Conservation (phyloP, 495 filamentous ascomycete genomes). For the Aspergillus bertholletiae region DNA sequence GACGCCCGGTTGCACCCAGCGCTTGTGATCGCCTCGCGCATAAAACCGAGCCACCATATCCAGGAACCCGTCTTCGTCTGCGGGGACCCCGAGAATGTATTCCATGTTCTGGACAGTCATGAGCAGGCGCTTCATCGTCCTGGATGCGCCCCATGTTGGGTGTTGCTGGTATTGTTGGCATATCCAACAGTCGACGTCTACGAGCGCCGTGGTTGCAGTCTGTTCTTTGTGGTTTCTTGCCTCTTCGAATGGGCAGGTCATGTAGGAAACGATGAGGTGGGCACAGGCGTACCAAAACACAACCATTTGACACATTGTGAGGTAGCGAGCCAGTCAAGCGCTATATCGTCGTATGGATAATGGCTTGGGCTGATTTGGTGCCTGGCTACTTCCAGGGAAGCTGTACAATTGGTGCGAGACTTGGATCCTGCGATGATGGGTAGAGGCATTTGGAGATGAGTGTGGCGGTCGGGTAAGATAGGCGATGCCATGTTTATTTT, state of each 20-base stretch:
- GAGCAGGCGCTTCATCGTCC: neutral
- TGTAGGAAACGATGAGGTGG: neutral
- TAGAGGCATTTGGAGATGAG: neutral
- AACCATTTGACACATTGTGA: neutral
- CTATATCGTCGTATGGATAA: neutral
- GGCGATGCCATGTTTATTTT: neutral
- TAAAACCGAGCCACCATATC: conserved; percentile 3
- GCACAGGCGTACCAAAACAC: neutral
- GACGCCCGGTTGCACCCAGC: conserved; percentile 1
- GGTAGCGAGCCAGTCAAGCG: neutral
- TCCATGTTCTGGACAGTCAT: neutral
- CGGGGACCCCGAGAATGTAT: neutral
- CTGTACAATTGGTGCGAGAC: neutral
- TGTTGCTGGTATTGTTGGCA: neutral
- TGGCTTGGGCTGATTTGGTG: neutral
- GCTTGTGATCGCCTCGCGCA: conserved; percentile 6
- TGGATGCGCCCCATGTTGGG: neutral
- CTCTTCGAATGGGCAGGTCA: neutral
- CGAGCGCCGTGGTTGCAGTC: neutral
- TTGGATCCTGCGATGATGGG: no score
- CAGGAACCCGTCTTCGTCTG: neutral
- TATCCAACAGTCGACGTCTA: neutral
- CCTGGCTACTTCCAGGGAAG: no score
- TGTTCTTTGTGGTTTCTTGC: neutral
- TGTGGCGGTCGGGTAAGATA: neutral